These are phyloP conservation scores for Plenodomus biglobosus DNA, from an alignment of 2,329 filamentous ascomycete species.

Conservation along the genomic window DNA sequence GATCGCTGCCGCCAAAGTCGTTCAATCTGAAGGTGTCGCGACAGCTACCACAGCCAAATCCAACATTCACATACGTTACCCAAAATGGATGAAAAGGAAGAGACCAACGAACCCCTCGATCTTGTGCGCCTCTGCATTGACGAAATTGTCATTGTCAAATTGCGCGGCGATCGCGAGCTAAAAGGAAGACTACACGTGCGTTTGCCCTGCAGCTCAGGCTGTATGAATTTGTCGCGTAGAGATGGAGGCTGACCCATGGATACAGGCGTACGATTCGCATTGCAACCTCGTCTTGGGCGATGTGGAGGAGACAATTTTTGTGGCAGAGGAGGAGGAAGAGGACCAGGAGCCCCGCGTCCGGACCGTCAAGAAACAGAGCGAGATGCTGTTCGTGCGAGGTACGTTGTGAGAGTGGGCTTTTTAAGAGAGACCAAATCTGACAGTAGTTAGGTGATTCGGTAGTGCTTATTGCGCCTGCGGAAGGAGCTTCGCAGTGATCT, in stretches of 20 bases:
- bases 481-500: slow-evolving; percentile 32
- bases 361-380: slow-evolving; percentile 95
- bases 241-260: slow-evolving; percentile 11
- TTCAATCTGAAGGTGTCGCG: slow-evolving; percentile 11
- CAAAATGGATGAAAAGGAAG: slow-evolving; percentile 80
- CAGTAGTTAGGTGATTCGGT: slow-evolving; percentile 50
- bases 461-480: slow-evolving; percentile 51
- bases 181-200: slow-evolving; percentile 90
- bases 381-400: slow-evolving; percentile 99
- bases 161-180: slow-evolving; percentile 91
- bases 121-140: slow-evolving; percentile 92
- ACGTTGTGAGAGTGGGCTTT: slow-evolving; percentile 12
- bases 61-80: slow-evolving; percentile 7
- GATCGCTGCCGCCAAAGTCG: slow-evolving; percentile 20
- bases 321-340: slow-evolving; percentile 84
- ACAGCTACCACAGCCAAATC: slow-evolving; percentile 12
- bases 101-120: slow-evolving; percentile 86
- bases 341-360: slow-evolving; percentile 59
- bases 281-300: slow-evolving; percentile 96
- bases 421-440: slow-evolving; percentile 2
- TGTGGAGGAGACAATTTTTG: slow-evolving; percentile 95
- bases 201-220: slow-evolving; percentile 7
- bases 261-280: slow-evolving; percentile 94
- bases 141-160: slow-evolving; percentile 95
- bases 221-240: background rate